phyloP scores from a whole-genome alignment of 2,329 filamentous ascomycete genomes.

The Thelonectria rubi region DNA sequence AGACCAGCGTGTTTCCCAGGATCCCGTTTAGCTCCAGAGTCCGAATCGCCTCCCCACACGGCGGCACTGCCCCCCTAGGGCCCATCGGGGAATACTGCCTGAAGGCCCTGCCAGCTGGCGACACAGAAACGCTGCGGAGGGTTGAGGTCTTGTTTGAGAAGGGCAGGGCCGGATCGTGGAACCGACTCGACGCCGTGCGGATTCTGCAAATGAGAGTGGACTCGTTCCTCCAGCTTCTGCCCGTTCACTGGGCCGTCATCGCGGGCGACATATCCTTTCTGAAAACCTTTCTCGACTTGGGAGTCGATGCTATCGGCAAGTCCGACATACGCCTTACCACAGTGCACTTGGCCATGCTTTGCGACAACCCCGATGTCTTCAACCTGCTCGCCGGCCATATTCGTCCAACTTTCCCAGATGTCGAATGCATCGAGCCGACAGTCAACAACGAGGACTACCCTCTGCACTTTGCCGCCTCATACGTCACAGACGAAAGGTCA shows the following conservation, averaged over 20 bases:
- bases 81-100: conserved; percentile 3
- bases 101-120: background rate
- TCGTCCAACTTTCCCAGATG: no score
- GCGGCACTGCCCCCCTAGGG: background rate
- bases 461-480: conserved; percentile 13
- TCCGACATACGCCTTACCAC: conserved; percentile 1
- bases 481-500: background rate
- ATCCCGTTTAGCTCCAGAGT: conserved; percentile 1
- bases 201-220: conserved; percentile 4
- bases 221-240: conserved; percentile 12
- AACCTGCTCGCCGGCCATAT: no score
- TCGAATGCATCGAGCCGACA: background rate
- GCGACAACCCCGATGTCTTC: background rate
- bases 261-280: conserved; percentile 17
- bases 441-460: conserved; percentile 13
- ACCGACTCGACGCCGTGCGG: background rate
- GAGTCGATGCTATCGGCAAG: conserved; percentile 12
- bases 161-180: background rate
- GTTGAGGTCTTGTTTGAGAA: conserved; percentile 3
- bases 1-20: conserved; percentile 8
- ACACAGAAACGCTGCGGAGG: background rate
- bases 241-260: conserved; percentile 19
- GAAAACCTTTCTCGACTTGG: conserved; percentile 11
- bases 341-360: conserved; percentile 8
- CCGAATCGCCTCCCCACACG: background rate